These are phyloP conservation scores for Beauveria medogensis DNA, from an alignment of 2,329 filamentous ascomycete genomes.

Conservation along the genomic window DNA sequence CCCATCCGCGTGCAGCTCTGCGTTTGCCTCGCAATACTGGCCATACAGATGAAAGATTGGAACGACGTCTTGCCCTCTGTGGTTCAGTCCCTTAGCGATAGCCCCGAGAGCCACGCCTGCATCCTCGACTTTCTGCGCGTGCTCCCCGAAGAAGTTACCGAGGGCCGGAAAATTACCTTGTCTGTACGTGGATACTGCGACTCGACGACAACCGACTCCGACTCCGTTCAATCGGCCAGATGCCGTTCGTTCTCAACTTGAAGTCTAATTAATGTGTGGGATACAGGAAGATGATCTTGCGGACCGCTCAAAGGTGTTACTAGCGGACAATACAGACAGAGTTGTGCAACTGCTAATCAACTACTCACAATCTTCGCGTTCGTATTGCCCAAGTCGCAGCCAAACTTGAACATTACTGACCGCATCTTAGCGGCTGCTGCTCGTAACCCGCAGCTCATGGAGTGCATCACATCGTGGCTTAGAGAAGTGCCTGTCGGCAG, in stretches of 20 bases:
- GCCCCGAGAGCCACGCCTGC: constrained; percentile 71
- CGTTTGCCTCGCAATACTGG: constrained; percentile 87
- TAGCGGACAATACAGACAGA: constrained; percentile 83
- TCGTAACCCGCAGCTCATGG: constrained; percentile 81
- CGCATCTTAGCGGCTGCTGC: constrained; percentile 56
- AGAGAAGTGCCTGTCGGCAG: constrained; percentile 80
- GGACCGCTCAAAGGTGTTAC: constrained; percentile 75
- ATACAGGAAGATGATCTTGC: constrained; percentile 90
- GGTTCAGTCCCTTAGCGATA: constrained; percentile 67
- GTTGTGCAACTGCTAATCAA: constrained; percentile 81
- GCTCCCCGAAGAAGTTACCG: constrained; percentile 95
- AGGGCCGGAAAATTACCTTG: constrained; percentile 98
- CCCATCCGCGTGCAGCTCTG: constrained; percentile 85
- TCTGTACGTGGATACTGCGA: constrained; percentile 76
- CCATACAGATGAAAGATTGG: constrained; percentile 94
- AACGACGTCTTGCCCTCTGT: constrained; percentile 83
- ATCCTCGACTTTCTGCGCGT: constrained; percentile 95
- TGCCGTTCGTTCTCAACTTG: constrained; percentile 14
- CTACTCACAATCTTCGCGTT: constrained; percentile 88
- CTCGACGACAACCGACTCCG: constrained; percentile 8
- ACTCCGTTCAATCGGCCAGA: constrained; percentile 8
- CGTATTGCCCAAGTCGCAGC: constrained; percentile 21
- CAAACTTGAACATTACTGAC: constrained; percentile 14
- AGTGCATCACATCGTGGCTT: constrained; percentile 95
- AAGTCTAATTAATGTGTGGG: constrained; percentile 30